phyloP scores from a whole-genome alignment of 1,284 basidiomycete genomes.

The Boletus semigastroideus region DNA sequence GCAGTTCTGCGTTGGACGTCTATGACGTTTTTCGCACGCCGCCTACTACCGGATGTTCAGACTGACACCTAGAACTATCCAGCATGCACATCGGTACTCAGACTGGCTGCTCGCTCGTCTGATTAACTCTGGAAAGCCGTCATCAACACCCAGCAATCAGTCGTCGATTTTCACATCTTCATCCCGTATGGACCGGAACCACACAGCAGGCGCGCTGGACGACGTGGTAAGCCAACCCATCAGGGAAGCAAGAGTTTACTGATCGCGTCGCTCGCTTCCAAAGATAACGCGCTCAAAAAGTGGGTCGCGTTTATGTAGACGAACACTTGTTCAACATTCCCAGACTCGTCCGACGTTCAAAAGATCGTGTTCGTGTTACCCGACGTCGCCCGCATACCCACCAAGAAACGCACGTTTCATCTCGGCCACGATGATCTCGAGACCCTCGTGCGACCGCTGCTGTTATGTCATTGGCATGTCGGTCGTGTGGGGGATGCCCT shows the following conservation, averaged over 20 bases:
- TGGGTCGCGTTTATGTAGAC: constrained; percentile 4
- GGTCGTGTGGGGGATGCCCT: constrained; percentile 9
- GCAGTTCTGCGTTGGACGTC: no score
- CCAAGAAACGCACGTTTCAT: constrained; percentile 29
- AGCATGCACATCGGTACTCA: not conserved
- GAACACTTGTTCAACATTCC: not conserved
- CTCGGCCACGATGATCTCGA: constrained; percentile 33
- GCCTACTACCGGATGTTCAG: constrained; percentile 11
- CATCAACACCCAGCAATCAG: not conserved
- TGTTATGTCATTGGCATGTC: constrained; percentile 36
- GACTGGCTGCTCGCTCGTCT: not conserved
- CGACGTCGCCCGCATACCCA: constrained; percentile 27
- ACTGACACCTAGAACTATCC: constrained; percentile 1
- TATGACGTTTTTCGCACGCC: no score
- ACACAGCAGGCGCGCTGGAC: constrained; percentile 16
- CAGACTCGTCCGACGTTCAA: constrained; percentile 23
- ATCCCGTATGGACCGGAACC: constrained; percentile 5
- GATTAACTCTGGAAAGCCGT: not conserved
- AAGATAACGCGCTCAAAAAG: constrained; percentile 25
- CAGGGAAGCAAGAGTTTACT: not conserved
- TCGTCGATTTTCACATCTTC: constrained; percentile 1
- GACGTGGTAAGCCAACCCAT: constrained; percentile 19
- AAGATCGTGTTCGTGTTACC: constrained; percentile 22
- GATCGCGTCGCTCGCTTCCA: not conserved
- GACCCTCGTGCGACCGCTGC: constrained; percentile 32